These are phyloP conservation scores for Grosmannia clavigera DNA, from an alignment of 2,329 filamentous ascomycete genomes.

Conservation along the genomic window DNA sequence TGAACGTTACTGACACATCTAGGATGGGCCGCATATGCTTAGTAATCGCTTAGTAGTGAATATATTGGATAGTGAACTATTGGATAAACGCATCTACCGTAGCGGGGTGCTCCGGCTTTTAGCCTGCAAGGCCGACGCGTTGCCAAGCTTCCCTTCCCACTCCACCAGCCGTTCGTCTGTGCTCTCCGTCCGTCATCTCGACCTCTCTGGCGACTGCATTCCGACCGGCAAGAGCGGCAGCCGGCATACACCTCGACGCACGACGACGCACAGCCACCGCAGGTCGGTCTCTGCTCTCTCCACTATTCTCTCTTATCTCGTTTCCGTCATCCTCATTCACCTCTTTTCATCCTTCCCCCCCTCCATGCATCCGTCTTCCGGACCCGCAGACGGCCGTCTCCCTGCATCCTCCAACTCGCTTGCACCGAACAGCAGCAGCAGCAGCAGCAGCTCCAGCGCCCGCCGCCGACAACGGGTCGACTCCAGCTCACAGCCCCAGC, in stretches of 20 bases:
- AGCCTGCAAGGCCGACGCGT: too few relatives aligned
- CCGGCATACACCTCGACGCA: too few relatives aligned
- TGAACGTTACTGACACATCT: neutral
- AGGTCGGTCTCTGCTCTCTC: neutral
- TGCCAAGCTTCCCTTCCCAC: too few relatives aligned
- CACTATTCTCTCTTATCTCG: neutral
- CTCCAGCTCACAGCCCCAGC: neutral
- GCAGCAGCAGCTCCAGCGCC: neutral
- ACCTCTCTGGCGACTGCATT: too few relatives aligned
- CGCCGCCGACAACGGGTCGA: constrained; percentile 2
- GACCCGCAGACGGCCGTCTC: constrained; percentile 6
- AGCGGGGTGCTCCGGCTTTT: too few relatives aligned
- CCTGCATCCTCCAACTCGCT: neutral
- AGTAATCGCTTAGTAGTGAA: neutral
- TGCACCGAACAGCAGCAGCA: neutral
- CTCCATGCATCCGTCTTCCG: constrained; percentile 15
- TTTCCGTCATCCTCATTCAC: neutral
- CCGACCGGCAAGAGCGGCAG: too few relatives aligned
- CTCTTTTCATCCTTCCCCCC: neutral
- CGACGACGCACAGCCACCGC: too few relatives aligned
- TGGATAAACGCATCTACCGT: neutral
- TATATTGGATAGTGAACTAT: neutral
- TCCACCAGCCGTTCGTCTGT: too few relatives aligned
- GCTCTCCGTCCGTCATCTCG: too few relatives aligned
- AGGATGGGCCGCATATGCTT: neutral